A percentile compares a stretch with the other conserved stretches of the same genome.
Evolutionary conservation across 768 basidiomycete genomes (phyloP).

Genomic region (Russula vinacea): DNA sequence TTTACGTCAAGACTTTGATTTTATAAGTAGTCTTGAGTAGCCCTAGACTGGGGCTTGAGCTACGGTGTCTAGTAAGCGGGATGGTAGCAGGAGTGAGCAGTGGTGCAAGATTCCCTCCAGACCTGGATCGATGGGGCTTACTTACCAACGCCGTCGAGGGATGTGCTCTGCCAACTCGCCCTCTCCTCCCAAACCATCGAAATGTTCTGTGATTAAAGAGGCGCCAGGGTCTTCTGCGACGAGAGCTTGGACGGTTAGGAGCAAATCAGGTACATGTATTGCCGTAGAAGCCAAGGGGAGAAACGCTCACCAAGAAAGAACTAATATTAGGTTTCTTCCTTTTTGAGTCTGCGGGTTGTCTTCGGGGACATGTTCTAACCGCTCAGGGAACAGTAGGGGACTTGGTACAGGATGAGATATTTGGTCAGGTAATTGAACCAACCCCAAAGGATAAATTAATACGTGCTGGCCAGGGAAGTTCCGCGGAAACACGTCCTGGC

Average conservation of each 20-base stretch:
- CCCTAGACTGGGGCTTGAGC: conserved; percentile 6
- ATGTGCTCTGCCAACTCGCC: not conserved
- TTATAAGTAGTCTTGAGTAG: conserved; percentile 7
- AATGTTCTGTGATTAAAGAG: not conserved
- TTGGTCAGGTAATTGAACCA: not conserved
- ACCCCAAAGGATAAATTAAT: not conserved
- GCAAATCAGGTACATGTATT: not conserved
- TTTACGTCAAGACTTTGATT: conserved; percentile 21
- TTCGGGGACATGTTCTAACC: not conserved
- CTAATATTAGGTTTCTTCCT: not conserved
- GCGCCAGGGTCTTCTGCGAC: not conserved
- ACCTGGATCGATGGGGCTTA: not conserved
- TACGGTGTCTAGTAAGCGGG: conserved; percentile 12
- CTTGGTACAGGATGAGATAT: not conserved
- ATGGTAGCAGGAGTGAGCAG: conserved; percentile 1
- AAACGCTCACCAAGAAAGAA: not conserved
- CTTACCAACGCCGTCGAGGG: not conserved
- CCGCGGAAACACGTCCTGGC: not conserved
- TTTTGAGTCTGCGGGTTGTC: not conserved
- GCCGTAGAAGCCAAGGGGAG: not conserved
- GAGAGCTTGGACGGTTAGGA: not conserved
- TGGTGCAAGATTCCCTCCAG: conserved; percentile 2
- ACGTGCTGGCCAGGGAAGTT: not conserved
- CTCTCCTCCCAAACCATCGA: not conserved
- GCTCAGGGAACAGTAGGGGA: not conserved